A percentile compares a stretch with the other conserved stretches of the same genome.
Conservation (phyloP, 164 flowering plant genomes). For the Kalanchoe fedtschenkoi region DNA sequence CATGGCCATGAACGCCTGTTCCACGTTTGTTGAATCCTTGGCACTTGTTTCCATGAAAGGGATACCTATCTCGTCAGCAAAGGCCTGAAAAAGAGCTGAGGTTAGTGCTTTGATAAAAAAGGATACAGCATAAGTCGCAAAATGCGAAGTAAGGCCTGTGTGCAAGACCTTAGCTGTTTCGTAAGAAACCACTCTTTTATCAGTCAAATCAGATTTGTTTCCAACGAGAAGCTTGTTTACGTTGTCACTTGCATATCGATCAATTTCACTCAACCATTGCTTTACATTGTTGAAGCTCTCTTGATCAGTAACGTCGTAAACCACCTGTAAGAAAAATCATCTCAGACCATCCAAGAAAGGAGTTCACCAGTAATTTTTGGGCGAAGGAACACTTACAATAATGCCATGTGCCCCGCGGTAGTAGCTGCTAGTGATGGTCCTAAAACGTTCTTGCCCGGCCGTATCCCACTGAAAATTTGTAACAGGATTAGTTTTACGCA, state of each 20-base stretch:
- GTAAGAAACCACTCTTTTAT: not conserved
- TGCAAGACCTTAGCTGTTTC: not conserved
- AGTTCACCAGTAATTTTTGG: not conserved
- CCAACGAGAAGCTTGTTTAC: constrained; percentile 3
- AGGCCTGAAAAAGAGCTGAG: not conserved
- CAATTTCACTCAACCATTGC: constrained; percentile 7
- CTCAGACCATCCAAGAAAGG: not conserved
- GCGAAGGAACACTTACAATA: not conserved
- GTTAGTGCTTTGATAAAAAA: not conserved
- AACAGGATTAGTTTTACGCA: not conserved
- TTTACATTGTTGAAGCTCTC: constrained; percentile 3
- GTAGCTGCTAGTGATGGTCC: constrained; percentile 6
- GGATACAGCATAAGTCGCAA: not conserved
- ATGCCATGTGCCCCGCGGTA: constrained; percentile 5
- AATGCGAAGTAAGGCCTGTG: not conserved
- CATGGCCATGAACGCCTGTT: constrained; percentile 4
- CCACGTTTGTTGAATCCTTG: constrained; percentile 2
- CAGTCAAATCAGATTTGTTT: constrained; percentile 2
- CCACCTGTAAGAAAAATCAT: not conserved
- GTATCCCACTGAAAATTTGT: not conserved
- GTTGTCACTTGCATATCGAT: constrained; percentile 4
- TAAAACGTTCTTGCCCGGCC: constrained; percentile 5
- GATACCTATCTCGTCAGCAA: constrained; percentile 6
- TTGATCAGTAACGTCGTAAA: constrained; percentile 2
- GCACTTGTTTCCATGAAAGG: constrained; percentile 6